Evolutionary conservation across 257 asterid genomes (phyloP).

Genomic region (Paraleonurus japonicus): DNA sequence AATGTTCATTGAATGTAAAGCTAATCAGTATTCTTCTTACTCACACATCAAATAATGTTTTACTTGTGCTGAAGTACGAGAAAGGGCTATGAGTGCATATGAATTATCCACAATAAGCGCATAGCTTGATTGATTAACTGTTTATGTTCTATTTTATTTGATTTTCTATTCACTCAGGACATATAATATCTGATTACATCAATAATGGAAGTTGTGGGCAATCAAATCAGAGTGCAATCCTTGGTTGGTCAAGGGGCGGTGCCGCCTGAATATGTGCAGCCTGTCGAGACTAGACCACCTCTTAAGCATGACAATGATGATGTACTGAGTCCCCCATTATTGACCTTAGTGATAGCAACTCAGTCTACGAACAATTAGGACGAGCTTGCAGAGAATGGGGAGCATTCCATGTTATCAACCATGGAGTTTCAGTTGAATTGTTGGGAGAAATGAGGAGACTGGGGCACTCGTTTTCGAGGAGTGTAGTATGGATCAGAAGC

Average conservation of each 20-base stretch:
- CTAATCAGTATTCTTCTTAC: background rate
- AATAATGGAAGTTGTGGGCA: slow-evolving; percentile 39
- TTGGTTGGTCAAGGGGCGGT: slow-evolving; percentile 48
- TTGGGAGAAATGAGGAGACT: slow-evolving; percentile 53
- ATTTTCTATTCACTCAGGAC: slow-evolving; percentile 14
- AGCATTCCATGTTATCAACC: slow-evolving; percentile 80
- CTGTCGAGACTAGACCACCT: slow-evolving; percentile 52
- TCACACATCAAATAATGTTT: background rate
- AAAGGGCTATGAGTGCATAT: background rate
- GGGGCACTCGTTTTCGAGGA: slow-evolving; percentile 64
- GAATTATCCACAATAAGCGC: too few relatives aligned
- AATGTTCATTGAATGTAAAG: background rate
- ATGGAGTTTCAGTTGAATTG: slow-evolving; percentile 51
- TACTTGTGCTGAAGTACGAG: background rate
- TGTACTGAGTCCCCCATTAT: slow-evolving; percentile 38
- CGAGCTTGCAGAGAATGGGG: slow-evolving; percentile 84
- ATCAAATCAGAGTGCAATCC: slow-evolving; percentile 60
- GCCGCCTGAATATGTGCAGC: slow-evolving; percentile 75
- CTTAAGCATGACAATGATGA: slow-evolving; percentile 10
- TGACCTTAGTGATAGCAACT: slow-evolving; percentile 39
- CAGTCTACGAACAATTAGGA: slow-evolving; percentile 33
- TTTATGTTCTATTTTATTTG: background rate
- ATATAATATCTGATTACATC: background rate
- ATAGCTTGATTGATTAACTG: background rate
- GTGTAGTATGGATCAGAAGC: slow-evolving; percentile 59